Conservation (phyloP, 805 yeast species). For the Metschnikowia drakensbergensis region DNA sequence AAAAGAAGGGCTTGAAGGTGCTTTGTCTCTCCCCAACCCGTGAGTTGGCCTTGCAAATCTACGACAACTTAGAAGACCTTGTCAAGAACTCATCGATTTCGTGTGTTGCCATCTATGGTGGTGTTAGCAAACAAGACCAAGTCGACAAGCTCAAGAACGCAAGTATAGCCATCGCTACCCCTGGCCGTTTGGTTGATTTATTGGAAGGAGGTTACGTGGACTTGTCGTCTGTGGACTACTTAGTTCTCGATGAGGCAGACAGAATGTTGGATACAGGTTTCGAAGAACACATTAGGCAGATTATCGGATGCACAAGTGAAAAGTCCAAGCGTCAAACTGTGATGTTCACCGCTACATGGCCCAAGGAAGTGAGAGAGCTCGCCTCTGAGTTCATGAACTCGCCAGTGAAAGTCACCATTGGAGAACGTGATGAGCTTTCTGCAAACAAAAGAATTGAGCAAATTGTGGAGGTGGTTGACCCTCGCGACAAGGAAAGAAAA, state of each 20-base stretch:
- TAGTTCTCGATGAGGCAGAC: conserved; percentile 96
- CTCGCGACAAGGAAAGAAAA: conserved; percentile 72
- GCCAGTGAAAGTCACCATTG: conserved; percentile 90
- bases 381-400: conserved; percentile 78
- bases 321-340: conserved; percentile 71
- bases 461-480: conserved; percentile 82
- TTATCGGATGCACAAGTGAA: conserved; percentile 57
- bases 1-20: conserved; percentile 58
- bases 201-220: conserved; percentile 82
- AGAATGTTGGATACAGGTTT: conserved; percentile 98
- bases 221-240: conserved; percentile 62
- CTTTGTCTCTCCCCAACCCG: conserved; percentile 94
- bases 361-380: conserved; percentile 93
- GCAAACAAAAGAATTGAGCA: conserved; percentile 95
- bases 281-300: conserved; percentile 89
- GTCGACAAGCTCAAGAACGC: conserved; percentile 61
- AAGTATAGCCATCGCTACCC: conserved; percentile 90
- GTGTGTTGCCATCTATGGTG: conserved; percentile 91
- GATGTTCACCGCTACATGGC: conserved; percentile 99
- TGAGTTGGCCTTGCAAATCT: conserved; percentile 92
- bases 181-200: conserved; percentile 93
- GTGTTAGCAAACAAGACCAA: conserved; percentile 95
- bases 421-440: conserved; percentile 87
- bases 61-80: conserved; percentile 71
- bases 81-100: conserved; percentile 58